Conservation (phyloP, 495 filamentous ascomycete species). For the Clohesyomyces aquaticus region DNA sequence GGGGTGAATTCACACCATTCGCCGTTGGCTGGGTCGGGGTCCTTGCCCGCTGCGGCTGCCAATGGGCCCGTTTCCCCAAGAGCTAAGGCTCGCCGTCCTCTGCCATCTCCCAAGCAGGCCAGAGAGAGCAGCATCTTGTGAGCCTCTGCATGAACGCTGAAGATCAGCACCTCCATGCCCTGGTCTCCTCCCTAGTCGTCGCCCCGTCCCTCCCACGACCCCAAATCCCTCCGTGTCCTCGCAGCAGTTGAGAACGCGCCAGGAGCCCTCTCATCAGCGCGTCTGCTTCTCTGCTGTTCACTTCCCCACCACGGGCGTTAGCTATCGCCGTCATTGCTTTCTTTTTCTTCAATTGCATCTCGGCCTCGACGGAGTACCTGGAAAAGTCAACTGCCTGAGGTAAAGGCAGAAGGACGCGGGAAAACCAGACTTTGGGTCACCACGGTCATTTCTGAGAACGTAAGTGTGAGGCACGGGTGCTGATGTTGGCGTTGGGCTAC, state of each 20-base stretch:
- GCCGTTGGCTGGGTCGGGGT: neutral
- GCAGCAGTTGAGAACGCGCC: constrained; percentile 25
- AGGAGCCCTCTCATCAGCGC: constrained; percentile 19
- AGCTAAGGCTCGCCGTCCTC: constrained; percentile 20
- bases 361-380: constrained; percentile 3
- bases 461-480: neutral
- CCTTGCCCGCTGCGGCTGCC: constrained; percentile 15
- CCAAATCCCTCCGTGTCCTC: constrained; percentile 13
- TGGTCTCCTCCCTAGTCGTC: constrained; percentile 1
- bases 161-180: constrained; percentile 33
- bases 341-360: constrained; percentile 1
- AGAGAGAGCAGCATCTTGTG: too few species aligned
- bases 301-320: neutral
- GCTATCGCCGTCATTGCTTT: neutral
- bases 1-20: constrained; percentile 29
- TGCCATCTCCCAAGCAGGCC: constrained; percentile 19
- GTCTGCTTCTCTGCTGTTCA: constrained; percentile 1
- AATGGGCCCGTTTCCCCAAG: constrained; percentile 15
- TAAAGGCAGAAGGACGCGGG: constrained; percentile 5
- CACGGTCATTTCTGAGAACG: neutral
- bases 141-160: constrained; percentile 30
- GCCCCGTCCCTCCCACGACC: constrained; percentile 17
- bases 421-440: neutral
- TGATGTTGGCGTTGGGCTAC: neutral
- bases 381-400: constrained; percentile 26